phyloP scores from a whole-genome alignment of 2,329 filamentous ascomycete species.

The Dactylellina sp. region DNA sequence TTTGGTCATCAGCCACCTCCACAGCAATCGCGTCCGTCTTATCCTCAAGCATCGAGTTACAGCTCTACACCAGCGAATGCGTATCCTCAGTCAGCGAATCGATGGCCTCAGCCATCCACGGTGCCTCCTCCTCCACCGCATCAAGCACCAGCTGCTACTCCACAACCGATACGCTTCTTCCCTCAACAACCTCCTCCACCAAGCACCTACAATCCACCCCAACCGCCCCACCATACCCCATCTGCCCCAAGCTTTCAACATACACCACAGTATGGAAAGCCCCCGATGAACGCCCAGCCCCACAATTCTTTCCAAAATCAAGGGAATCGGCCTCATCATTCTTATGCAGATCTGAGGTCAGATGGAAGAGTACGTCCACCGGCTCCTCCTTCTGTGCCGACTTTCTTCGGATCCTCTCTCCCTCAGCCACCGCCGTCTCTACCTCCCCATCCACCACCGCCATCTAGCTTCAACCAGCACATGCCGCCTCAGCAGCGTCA shows the following conservation, averaged over 20 bases:
- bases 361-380: slow-evolving; percentile 49
- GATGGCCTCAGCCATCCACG: slow-evolving; percentile 44
- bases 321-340: slow-evolving; percentile 44
- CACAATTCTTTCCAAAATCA: slow-evolving; percentile 42
- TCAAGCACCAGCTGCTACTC: slow-evolving; percentile 30
- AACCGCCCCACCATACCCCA: slow-evolving; percentile 36
- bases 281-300: slow-evolving; percentile 27
- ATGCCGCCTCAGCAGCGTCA: slow-evolving; percentile 45
- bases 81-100: slow-evolving; percentile 39
- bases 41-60: slow-evolving; percentile 36
- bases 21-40: slow-evolving; percentile 45
- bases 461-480: slow-evolving; percentile 44
- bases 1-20: slow-evolving; percentile 51
- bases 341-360: slow-evolving; percentile 47
- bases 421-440: slow-evolving; percentile 49
- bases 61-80: slow-evolving; percentile 26
- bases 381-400: slow-evolving; percentile 49
- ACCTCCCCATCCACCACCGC: slow-evolving; percentile 50
- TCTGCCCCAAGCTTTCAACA: slow-evolving; percentile 32
- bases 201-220: slow-evolving; percentile 31
- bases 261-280: slow-evolving; percentile 42
- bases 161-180: slow-evolving; percentile 52
- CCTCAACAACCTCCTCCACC: slow-evolving; percentile 54
- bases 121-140: slow-evolving; percentile 44
- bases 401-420: slow-evolving; percentile 52